Percentiles rank a stretch among this genome's conserved stretches.
phyloP scores from a whole-genome alignment of 2,329 filamentous ascomycete species.

The Botrytis cinerea region DNA sequence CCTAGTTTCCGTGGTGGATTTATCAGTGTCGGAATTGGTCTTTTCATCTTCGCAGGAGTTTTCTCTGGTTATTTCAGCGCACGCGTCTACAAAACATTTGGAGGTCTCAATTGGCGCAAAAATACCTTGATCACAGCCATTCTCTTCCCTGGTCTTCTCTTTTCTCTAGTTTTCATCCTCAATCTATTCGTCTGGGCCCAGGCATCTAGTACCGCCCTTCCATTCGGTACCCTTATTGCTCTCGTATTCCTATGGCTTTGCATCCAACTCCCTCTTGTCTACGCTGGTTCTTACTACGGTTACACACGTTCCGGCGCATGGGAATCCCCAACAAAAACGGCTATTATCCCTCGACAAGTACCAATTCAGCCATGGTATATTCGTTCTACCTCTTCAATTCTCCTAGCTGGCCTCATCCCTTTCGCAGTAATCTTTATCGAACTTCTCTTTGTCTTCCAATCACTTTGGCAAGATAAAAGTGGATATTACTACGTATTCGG shows the following conservation, averaged over 20 bases:
- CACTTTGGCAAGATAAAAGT: slow-evolving; percentile 85
- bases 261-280: slow-evolving; percentile 83
- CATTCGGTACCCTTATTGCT: slow-evolving; percentile 74
- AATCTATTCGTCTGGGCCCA: slow-evolving; percentile 92
- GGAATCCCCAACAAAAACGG: slow-evolving; percentile 81
- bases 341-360: slow-evolving; percentile 69
- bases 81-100: slow-evolving; percentile 80
- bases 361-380: slow-evolving; percentile 76
- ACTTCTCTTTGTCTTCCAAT: slow-evolving; percentile 83
- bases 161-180: slow-evolving; percentile 73
- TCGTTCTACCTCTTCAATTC: slow-evolving; percentile 60
- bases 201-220: slow-evolving; percentile 83
- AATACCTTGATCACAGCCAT: slow-evolving; percentile 77
- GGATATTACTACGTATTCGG: slow-evolving; percentile 93
- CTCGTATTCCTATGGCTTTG: slow-evolving; percentile 79
- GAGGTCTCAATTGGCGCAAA: slow-evolving; percentile 70
- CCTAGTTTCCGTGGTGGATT: slow-evolving; percentile 90
- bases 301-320: slow-evolving; percentile 67
- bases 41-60: slow-evolving; percentile 80
- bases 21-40: slow-evolving; percentile 76
- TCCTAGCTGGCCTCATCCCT: slow-evolving; percentile 76
- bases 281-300: slow-evolving; percentile 76
- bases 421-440: slow-evolving; percentile 90
- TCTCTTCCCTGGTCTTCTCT: slow-evolving; percentile 77
- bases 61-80: slow-evolving; percentile 89